Evolutionary conservation across 148 eudicot species (phyloP).

Genomic region (Rhododendron ferrugineum): DNA sequence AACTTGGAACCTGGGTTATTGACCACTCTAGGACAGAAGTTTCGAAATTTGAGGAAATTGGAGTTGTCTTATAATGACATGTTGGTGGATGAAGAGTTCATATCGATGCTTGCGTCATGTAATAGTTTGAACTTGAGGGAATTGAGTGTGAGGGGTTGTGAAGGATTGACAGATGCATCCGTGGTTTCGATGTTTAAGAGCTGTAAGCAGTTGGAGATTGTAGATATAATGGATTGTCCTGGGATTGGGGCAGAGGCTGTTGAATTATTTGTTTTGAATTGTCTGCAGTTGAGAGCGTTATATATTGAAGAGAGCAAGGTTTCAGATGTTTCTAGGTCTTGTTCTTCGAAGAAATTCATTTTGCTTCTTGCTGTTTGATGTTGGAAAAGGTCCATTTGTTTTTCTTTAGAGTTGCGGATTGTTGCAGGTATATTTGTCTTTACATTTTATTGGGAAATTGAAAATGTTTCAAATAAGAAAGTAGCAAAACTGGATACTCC

Average conservation of each 20-base stretch:
- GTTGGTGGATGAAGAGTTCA: slow-evolving; percentile 44
- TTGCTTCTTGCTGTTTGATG: slow-evolving; percentile 8
- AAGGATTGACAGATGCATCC: slow-evolving; percentile 23
- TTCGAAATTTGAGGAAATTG: slow-evolving; percentile 30
- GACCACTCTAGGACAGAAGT: slow-evolving; percentile 39
- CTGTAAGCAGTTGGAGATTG: slow-evolving; percentile 36
- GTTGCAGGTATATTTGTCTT: background rate
- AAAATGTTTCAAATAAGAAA: background rate
- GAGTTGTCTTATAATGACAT: slow-evolving; percentile 45
- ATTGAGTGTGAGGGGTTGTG: slow-evolving; percentile 43
- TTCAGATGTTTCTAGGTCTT: slow-evolving; percentile 25
- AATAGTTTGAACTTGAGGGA: slow-evolving; percentile 15
- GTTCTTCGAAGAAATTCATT: slow-evolving; percentile 16
- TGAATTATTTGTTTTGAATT: slow-evolving; percentile 28
- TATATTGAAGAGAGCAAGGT: slow-evolving; percentile 41
- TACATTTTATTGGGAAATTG: background rate
- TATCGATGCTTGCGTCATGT: slow-evolving; percentile 40
- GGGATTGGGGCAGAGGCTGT: slow-evolving; percentile 33
- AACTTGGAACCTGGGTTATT: slow-evolving; percentile 44
- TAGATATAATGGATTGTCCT: slow-evolving; percentile 33
- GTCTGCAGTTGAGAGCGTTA: slow-evolving; percentile 25
- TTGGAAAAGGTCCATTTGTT: background rate
- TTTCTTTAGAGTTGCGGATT: background rate
- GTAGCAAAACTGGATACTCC: background rate
- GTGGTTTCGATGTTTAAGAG: slow-evolving; percentile 20